phyloP scores from a whole-genome alignment of 78 protist species.

The Creolimax fragrantissima region DNA sequence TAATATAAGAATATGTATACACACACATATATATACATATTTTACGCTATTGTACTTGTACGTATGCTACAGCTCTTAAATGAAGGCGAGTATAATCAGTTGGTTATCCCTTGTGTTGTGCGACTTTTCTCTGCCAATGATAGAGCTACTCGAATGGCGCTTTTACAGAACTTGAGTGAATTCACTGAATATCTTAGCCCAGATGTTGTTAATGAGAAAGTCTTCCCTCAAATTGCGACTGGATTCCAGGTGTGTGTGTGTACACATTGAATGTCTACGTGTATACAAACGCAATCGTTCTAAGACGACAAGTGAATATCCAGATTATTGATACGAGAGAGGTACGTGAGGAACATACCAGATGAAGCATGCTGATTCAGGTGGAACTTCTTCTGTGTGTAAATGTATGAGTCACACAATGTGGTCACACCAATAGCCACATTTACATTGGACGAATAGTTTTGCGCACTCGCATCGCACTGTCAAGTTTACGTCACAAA shows the following conservation, averaged over 20 bases:
- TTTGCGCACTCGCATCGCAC: too few relatives aligned
- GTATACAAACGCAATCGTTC: too few relatives aligned
- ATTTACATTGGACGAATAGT: too few relatives aligned
- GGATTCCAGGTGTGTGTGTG: conserved; percentile 18
- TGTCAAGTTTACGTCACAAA: too few relatives aligned
- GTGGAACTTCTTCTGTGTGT: too few relatives aligned
- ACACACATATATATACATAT: background rate
- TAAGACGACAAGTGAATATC: too few relatives aligned
- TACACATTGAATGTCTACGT: too few relatives aligned
- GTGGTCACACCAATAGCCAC: too few relatives aligned
- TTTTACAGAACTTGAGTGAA: conserved; percentile 53
- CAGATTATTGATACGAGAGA: too few relatives aligned
- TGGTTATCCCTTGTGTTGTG: conserved; percentile 35
- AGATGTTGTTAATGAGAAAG: conserved; percentile 34
- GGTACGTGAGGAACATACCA: too few relatives aligned
- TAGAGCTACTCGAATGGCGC: conserved; percentile 44
- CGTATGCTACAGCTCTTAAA: conserved; percentile 13
- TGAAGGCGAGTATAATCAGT: conserved; percentile 38
- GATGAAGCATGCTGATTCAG: too few relatives aligned
- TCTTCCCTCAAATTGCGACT: conserved; percentile 51
- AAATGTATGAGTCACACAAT: too few relatives aligned
- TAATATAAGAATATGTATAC: background rate
- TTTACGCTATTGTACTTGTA: background rate
- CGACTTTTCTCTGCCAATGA: conserved; percentile 61
- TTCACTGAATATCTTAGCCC: conserved; percentile 43